A percentile compares a stretch with the other conserved stretches of the same genome.
Evolutionary conservation across 805 yeast genomes (phyloP).

Genomic region (Saturnispora bothae): DNA sequence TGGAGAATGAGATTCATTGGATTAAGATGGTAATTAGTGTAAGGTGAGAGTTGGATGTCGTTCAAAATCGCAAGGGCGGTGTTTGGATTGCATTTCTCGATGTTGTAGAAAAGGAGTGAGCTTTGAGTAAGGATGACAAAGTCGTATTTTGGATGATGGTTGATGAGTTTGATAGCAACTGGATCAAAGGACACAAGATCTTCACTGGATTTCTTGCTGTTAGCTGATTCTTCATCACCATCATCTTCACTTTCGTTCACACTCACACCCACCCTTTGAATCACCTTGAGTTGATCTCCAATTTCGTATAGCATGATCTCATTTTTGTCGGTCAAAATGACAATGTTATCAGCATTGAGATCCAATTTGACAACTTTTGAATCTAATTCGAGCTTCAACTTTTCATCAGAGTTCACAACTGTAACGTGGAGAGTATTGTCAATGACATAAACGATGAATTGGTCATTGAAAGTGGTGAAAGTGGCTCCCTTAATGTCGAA

Average conservation of each 20-base stretch:
- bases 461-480: neutral
- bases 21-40: conserved; percentile 16
- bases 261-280: no score
- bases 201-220: conserved; percentile 1
- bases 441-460: neutral
- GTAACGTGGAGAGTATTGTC: neutral
- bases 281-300: no score
- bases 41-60: conserved; percentile 14
- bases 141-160: conserved; percentile 11
- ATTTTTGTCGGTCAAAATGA: conserved; percentile 7
- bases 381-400: neutral
- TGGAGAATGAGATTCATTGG: conserved; percentile 16
- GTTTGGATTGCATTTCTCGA: neutral
- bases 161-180: conserved; percentile 15
- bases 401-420: neutral
- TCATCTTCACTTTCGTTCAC: no score
- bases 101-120: conserved; percentile 17
- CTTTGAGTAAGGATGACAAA: conserved; percentile 18
- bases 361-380: conserved; percentile 3
- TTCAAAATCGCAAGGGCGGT: conserved; percentile 6
- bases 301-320: neutral
- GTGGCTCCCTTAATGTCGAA: neutral
- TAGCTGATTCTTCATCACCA: neutral
- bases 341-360: conserved; percentile 12
- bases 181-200: conserved; percentile 10